Base-by-base conservation (phyloP, 2,329 filamentous ascomycete genomes). In the Magnaporthales sp. region DNA sequence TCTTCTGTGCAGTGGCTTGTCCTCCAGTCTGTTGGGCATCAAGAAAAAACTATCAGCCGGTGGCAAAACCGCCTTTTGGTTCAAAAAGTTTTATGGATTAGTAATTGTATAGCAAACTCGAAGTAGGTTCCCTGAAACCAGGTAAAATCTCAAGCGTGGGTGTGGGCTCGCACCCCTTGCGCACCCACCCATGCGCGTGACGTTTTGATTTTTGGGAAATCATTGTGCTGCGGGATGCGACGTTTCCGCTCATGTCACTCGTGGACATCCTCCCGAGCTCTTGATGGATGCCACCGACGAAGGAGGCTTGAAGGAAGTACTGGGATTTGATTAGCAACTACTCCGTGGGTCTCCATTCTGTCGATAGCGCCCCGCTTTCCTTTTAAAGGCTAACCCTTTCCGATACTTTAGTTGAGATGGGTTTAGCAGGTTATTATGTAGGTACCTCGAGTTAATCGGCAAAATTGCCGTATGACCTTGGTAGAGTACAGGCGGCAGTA, bases 181-280 rank as follows among this genome's bases (percentile, higher is more conserved):
- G 15, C 19, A n/a, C 38, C 54, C 54, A 10, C 54, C 54, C 8
- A 58, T 58, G 54, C 54, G 54, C 54, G 54, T 58, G 54, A 58
- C 54, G 54, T 58, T 58, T 58, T 22, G 54, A 58, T 58, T 58
- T 58, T 58, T 58, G 54, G 54, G n/a, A 58, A 58, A 58, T 24
- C n/a, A 58, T 58, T 26, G 24, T 24, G 54, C 54, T 26, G 54
- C 54, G 54, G 54, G 54, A 58, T 58, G 54, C 54, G 54, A 58
- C 54, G 54, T 58, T 58, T 58, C 54, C 54, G 11, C 54, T 58
- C 54, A 26, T 58, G 54, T 9, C 11, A 58, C 24, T 58, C 54
- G 54, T 13, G 54, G 22, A 26, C 54, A 58, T 5, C 22, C 54
- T 58, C n/a, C 54, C 54, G 22, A 58, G 24, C 24, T 58, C 24